Evolutionary conservation across 805 yeast species (phyloP), one percentile per base, ranked within the genome.

Genomic region (Nakazawaea wyomingensis): DNA sequence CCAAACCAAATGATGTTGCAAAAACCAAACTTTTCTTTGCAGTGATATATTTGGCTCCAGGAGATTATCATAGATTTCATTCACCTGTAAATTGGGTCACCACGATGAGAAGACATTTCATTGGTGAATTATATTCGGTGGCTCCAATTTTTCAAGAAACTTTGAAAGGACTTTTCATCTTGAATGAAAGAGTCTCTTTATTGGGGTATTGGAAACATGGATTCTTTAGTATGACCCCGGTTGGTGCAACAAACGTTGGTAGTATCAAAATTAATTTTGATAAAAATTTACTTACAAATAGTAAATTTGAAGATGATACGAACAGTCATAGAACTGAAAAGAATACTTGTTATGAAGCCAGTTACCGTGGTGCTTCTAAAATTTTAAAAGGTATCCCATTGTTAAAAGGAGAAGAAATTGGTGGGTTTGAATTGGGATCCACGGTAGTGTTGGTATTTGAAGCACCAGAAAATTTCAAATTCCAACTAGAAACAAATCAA

Each of bases 241-340:
- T 93, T 10, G 99, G 99, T 11, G 99, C 99, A 19, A 93, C 99
- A 2, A 93, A 93, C 64, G 99, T 93, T 24, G 99, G 99, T 5
- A 84, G 95, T 54, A 93, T 93, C 51, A 81, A 84, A 46, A 74
- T 93, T 51, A 88, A 90, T 58, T 93, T 93, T 56, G 99, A 93
- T 64, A 82, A 83, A 64, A 90, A 86, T 55, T 74, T 93, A 56
- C 75, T 82, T 30, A 93, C 99, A 11, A 93, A 93, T 61, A 81
- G 79, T 26, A 71, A 74, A 35, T 80, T 78, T 52, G 82, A 78
- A 59, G 75, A 73, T 49, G 11, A 4, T 5, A 29, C 40, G 1
- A 34, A 10, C 16, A 17, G 30, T 28, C 20, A 39, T 17, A 69
- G 67, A 54, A 69, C 76, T 33, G 76, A 73, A 56, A 85, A 85